Conservation (phyloP, 2,329 filamentous ascomycete species). For the Fusarium beomiforme region DNA sequence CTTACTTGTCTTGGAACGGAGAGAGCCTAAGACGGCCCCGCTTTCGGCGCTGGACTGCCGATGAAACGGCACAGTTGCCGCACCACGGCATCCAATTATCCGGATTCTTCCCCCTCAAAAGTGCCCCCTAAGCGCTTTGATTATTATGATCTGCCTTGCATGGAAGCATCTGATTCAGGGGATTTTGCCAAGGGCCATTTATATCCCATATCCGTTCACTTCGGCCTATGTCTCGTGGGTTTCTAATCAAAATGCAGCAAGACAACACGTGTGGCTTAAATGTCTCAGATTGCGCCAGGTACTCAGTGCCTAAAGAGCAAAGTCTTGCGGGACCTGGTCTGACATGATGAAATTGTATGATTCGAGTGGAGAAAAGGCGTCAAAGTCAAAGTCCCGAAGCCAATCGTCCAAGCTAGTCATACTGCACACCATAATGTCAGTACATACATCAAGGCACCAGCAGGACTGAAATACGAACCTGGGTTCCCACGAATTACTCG, state of each 20-base stretch:
- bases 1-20: neutral
- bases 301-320: neutral
- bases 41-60: neutral
- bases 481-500: neutral
- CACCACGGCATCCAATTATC: neutral
- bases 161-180: too few species aligned
- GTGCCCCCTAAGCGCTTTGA: too few species aligned
- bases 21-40: neutral
- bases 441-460: neutral
- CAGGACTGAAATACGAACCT: neutral
- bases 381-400: slow-evolving; percentile 26
- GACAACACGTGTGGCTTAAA: too few species aligned
- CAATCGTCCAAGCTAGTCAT: slow-evolving; percentile 21
- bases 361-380: slow-evolving; percentile 19
- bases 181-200: too few species aligned
- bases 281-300: too few species aligned
- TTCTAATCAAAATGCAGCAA: too few species aligned
- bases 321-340: neutral
- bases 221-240: too few species aligned
- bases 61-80: neutral
- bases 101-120: neutral
- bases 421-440: neutral
- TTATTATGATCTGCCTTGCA: neutral
- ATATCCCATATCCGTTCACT: neutral
- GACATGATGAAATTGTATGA: slow-evolving; percentile 34